phyloP scores from a whole-genome alignment of 345 rosid genomes.

The Bretschneidera sinensis region DNA sequence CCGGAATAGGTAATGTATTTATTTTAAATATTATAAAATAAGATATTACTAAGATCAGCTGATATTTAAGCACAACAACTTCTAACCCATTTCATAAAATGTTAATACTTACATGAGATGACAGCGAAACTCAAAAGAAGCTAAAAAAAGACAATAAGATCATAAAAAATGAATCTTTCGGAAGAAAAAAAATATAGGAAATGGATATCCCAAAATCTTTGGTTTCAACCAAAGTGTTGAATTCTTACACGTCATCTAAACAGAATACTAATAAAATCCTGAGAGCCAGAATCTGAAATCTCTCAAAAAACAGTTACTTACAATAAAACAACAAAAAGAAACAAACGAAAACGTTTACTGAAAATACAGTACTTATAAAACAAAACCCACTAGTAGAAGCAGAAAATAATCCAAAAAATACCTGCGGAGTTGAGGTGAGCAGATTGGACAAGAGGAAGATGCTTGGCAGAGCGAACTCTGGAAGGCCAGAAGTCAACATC shows the following conservation, averaged over 20 bases:
- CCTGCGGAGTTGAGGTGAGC: constrained; percentile 24
- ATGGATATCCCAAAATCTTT: no score
- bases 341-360: background rate
- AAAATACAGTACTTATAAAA: no score
- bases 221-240: no score
- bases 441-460: constrained; percentile 29
- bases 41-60: background rate
- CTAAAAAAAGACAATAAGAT: no score
- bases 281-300: background rate
- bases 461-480: constrained; percentile 34
- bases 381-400: background rate
- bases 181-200: no score
- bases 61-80: no score
- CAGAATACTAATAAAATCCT: background rate
- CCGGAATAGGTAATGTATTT: background rate
- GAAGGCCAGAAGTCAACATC: constrained; percentile 42
- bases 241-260: background rate
- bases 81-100: no score
- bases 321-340: background rate
- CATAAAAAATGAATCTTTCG: no score
- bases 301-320: background rate
- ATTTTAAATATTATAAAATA: background rate
- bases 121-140: no score
- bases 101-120: no score
- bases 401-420: background rate